Percentiles rank a stretch among this genome's conserved stretches.
phyloP scores from a whole-genome alignment of 495 filamentous ascomycete species.

The Penicillium flavigenum region DNA sequence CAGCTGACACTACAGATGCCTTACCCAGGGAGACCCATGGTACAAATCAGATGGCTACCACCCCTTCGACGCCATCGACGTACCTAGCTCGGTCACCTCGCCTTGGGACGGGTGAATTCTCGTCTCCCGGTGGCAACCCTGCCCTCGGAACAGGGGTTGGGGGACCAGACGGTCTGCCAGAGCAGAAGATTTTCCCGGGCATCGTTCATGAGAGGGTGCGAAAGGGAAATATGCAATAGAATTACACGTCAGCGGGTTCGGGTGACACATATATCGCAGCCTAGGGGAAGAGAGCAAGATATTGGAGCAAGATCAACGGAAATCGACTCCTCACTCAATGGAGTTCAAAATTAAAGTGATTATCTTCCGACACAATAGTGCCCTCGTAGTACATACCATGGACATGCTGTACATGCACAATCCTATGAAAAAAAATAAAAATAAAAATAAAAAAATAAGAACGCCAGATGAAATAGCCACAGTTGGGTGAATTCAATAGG shows the following conservation, averaged over 20 bases:
- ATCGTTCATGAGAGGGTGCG: constrained; percentile 61
- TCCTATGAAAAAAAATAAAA: neutral
- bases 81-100: constrained; percentile 11
- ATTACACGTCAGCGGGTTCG: neutral
- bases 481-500: neutral
- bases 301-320: neutral
- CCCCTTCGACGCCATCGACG: constrained; percentile 7
- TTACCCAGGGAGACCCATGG: neutral
- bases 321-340: neutral
- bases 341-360: neutral
- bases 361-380: neutral
- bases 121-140: constrained; percentile 15
- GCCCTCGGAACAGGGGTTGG: constrained; percentile 31
- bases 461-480: neutral
- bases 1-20: neutral
- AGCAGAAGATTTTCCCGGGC: constrained; percentile 72
- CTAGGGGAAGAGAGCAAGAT: neutral
- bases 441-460: neutral
- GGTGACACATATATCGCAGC: neutral
- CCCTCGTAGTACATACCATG: neutral
- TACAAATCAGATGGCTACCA: neutral
- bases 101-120: constrained; percentile 20
- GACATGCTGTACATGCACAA: neutral
- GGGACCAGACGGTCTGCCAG: constrained; percentile 51
- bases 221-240: constrained; percentile 41